Evolutionary conservation across 805 yeast species (phyloP).

Genomic region (Suhomyces xylopsoci): DNA sequence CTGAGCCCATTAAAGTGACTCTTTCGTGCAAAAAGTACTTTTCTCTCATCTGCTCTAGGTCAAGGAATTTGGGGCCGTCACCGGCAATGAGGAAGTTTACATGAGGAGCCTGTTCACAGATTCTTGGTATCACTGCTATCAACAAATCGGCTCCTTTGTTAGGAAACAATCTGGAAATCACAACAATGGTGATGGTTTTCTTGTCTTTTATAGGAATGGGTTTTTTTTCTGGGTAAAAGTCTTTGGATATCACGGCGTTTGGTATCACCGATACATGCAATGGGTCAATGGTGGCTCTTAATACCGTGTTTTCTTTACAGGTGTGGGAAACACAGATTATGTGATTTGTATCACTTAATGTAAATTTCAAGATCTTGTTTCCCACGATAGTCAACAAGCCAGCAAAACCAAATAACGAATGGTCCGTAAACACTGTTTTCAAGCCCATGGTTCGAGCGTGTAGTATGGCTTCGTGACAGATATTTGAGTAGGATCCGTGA

Average conservation of each 20-base stretch:
- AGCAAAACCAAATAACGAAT: conserved; percentile 91
- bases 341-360: conserved; percentile 83
- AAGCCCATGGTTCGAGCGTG: conserved; percentile 93
- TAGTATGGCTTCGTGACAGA: conserved; percentile 88
- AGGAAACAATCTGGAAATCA: conserved; percentile 88
- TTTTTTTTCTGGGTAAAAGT: conserved; percentile 54
- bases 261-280: conserved; percentile 84
- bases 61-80: conserved; percentile 93
- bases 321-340: conserved; percentile 96
- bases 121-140: conserved; percentile 78
- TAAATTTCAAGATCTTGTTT: conserved; percentile 80
- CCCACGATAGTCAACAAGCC: conserved; percentile 80
- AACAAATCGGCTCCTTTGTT: conserved; percentile 93
- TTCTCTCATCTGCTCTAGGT: conserved; percentile 94
- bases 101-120: conserved; percentile 60
- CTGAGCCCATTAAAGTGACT: conserved; percentile 80
- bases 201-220: conserved; percentile 8
- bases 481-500: conserved; percentile 83
- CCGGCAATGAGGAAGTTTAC: conserved; percentile 90
- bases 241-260: conserved; percentile 85
- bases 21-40: conserved; percentile 79
- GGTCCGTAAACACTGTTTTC: conserved; percentile 91
- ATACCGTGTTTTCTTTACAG: conserved; percentile 91
- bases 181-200: conserved; percentile 71
- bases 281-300: conserved; percentile 83